Evolutionary conservation across 805 yeast species (phyloP).

Genomic region (Isabelozyma gotoi): DNA sequence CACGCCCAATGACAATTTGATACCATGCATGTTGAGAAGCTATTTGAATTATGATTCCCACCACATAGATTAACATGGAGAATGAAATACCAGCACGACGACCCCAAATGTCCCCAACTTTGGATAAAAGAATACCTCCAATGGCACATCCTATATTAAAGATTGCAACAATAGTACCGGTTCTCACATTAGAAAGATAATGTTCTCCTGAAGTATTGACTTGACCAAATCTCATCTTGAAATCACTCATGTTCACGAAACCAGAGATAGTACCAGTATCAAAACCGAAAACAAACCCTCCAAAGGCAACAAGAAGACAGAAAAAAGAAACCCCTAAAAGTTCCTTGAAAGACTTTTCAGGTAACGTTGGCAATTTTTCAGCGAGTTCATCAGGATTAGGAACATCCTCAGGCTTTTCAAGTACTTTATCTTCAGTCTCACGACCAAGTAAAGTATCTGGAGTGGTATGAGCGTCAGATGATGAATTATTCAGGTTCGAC

Average conservation of each 20-base stretch:
- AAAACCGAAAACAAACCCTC: conserved; percentile 77
- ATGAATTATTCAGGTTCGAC: neutral
- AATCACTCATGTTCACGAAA: conserved; percentile 64
- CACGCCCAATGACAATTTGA: conserved; percentile 64
- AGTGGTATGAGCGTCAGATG: neutral
- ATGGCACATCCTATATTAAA: conserved; percentile 73
- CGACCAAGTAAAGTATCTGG: neutral
- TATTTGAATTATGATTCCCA: conserved; percentile 63
- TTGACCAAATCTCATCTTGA: conserved; percentile 52
- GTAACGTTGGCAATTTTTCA: conserved; percentile 17
- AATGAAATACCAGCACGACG: conserved; percentile 56
- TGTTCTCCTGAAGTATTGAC: conserved; percentile 36
- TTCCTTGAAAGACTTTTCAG: conserved; percentile 33
- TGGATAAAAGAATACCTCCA: conserved; percentile 64
- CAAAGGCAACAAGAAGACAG: conserved; percentile 66
- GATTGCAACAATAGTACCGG: conserved; percentile 53
- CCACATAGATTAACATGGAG: conserved; percentile 54
- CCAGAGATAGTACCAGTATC: conserved; percentile 81
- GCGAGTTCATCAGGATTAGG: conserved; percentile 2
- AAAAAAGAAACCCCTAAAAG: conserved; percentile 32
- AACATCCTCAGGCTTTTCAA: neutral
- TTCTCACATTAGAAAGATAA: conserved; percentile 45
- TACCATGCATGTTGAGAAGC: conserved; percentile 55
- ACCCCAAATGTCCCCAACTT: conserved; percentile 58
- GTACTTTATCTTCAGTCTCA: neutral